Evolutionary conservation across 768 basidiomycete species (phyloP), one percentile per base, ranked within the genome.

Genomic region (Mycena maculata): DNA sequence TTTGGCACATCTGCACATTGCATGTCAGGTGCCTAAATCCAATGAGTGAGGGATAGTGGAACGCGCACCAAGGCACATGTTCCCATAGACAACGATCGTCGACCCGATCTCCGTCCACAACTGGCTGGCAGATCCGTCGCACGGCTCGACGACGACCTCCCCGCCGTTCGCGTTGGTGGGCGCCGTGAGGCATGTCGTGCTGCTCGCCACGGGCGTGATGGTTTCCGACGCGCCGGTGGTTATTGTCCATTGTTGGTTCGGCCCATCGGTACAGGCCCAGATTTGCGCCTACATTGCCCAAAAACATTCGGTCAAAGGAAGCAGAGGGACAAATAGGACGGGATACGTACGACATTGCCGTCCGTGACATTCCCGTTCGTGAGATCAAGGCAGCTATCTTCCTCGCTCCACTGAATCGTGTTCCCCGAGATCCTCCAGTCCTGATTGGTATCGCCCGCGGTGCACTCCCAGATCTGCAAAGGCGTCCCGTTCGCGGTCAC

Each of bases 301-400:
- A 20, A 42, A 16, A 41, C 23, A 41, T 25, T 28, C n/a, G 15
- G 38, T 45, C n/a, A n/a, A n/a, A 20, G 28, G 12, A 48, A 9
- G 33, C 12, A 41, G 36, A 31, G 23, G 48, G n/a, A 39, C 30
- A 18, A 49, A n/a, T 45, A 27, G 30, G n/a, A 49, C 38, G 23
- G 36, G 31, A 41, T 30, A 61, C 48, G 36, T 22, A 39, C 44
- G 9, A 47, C 27, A 22, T 28, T 47, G 33, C 75, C 75, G 52
- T 74, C 68, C 47, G 54, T 71, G 28, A 65, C 66, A 5, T 22
- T 39, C 22, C 75, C 75, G 31, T 57, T 42, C 10, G 63, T 64
- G 47, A 75, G 70, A 25, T 74, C 74, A 22, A 76, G 53, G 41
- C 75, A 76, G n/a, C n/a, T 53, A 67, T 60, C 12, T 42, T 47